phyloP scores from a whole-genome alignment of 176 grass and related monocot genomes.

The Juncus inflexus region DNA sequence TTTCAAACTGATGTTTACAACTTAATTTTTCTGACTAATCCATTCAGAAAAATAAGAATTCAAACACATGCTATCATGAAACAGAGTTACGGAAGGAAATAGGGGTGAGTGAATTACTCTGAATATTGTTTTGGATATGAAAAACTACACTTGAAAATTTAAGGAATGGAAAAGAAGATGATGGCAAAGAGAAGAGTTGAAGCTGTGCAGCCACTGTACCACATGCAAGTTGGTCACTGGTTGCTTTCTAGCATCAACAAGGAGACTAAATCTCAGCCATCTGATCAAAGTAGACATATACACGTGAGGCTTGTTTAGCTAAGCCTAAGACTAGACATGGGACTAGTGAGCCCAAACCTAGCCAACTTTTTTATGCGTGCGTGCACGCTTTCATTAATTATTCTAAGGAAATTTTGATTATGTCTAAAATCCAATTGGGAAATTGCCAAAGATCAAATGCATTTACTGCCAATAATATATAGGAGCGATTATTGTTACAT shows the following conservation, averaged over 20 bases:
- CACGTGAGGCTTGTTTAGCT: background rate
- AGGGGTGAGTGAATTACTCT: too few species aligned
- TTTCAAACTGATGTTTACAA: background rate
- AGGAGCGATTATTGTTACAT: background rate
- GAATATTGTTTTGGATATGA: too few species aligned
- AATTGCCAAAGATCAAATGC: background rate
- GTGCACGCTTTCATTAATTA: background rate
- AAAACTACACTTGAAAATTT: too few species aligned
- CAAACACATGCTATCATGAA: too few species aligned
- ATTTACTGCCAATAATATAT: background rate
- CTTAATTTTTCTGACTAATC: background rate
- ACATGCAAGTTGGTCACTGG: constrained; percentile 9
- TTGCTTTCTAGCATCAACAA: constrained; percentile 3
- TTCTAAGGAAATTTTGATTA: too few species aligned
- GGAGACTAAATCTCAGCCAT: too few species aligned
- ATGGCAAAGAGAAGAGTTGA: background rate
- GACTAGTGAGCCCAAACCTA: too few species aligned
- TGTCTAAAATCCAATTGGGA: background rate
- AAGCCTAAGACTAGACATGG: background rate
- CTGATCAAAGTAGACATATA: too few species aligned
- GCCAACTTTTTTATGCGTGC: background rate
- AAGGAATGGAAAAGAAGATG: background rate
- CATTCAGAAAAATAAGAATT: too few species aligned
- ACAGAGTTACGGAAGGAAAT: too few species aligned
- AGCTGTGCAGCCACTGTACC: background rate